These are phyloP conservation scores for Hortaea werneckii DNA, from an alignment of 2,329 filamentous ascomycete genomes.

Conservation along the genomic window DNA sequence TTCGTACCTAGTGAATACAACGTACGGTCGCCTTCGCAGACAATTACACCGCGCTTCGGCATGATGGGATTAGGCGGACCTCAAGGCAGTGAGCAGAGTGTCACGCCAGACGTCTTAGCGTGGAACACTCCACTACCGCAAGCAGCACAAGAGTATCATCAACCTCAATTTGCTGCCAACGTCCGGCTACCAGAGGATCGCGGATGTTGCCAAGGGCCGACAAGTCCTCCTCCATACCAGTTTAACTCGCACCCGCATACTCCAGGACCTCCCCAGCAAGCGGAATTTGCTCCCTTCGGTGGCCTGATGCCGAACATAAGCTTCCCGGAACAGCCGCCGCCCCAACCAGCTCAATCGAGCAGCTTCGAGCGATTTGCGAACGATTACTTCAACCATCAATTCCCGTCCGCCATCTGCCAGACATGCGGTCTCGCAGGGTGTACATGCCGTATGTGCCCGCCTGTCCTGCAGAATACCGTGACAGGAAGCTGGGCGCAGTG, in stretches of 20 bases:
- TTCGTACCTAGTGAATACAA: slow-evolving; percentile 8
- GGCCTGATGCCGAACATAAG: neutral
- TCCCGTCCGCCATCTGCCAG: slow-evolving; percentile 25
- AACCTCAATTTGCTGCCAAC: slow-evolving; percentile 7
- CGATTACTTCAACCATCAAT: slow-evolving; percentile 22
- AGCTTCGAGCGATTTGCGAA: slow-evolving; percentile 17
- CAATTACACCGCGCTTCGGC: slow-evolving; percentile 18
- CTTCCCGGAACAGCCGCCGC: neutral
- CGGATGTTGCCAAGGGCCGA: slow-evolving; percentile 18
- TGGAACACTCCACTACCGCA: slow-evolving; percentile 17
- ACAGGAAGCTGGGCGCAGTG: slow-evolving; percentile 24
- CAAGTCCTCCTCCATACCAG: slow-evolving; percentile 4
- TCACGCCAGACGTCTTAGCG: slow-evolving; percentile 13
- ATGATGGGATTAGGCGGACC: slow-evolving; percentile 23
- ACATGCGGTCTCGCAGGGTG: slow-evolving; percentile 24
- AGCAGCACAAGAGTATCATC: slow-evolving; percentile 13
- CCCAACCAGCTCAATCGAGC: slow-evolving; percentile 2
- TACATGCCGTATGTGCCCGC: slow-evolving; percentile 24
- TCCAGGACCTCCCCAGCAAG: neutral
- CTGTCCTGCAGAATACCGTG: slow-evolving; percentile 21
- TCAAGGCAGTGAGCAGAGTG: slow-evolving; percentile 11
- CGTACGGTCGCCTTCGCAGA: slow-evolving; percentile 6
- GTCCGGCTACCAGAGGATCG: slow-evolving; percentile 6
- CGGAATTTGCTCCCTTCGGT: neutral
- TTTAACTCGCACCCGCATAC: neutral